A percentile compares a stretch with the other conserved stretches of the same genome.
phyloP scores from a whole-genome alignment of 2,329 filamentous ascomycete species.

The Diplodia mutila region DNA sequence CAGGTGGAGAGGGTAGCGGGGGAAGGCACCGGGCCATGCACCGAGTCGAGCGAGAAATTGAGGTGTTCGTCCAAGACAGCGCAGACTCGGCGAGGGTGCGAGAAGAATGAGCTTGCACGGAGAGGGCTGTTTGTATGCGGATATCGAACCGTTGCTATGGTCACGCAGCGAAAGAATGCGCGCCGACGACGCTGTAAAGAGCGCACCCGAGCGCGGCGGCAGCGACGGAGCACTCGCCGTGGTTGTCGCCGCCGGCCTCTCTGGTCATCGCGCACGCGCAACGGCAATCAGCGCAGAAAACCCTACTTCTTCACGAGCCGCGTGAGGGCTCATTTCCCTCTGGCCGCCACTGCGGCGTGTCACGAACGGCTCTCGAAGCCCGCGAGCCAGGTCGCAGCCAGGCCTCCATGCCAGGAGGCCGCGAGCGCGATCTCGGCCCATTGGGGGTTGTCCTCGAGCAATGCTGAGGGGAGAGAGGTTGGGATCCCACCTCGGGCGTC shows the following conservation, averaged over 20 bases:
- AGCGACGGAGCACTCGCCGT: not conserved
- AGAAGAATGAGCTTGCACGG: constrained; percentile 22
- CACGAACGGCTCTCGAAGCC: not conserved
- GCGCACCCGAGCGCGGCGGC: not conserved
- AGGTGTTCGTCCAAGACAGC: constrained; percentile 15
- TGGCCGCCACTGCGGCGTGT: not conserved
- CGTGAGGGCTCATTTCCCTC: not conserved
- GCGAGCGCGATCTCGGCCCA: not conserved
- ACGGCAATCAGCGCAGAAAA: constrained; percentile 3
- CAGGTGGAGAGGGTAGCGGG: not conserved
- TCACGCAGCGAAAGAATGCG: constrained; percentile 11
- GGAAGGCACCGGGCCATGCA: not conserved
- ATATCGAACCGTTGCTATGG: constrained; percentile 1
- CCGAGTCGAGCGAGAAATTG: not conserved
- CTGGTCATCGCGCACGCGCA: not conserved
- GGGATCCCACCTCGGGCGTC: not conserved
- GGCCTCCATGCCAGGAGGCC: not conserved
- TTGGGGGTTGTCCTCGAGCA: not conserved
- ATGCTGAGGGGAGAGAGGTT: not conserved
- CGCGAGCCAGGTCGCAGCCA: constrained; percentile 6
- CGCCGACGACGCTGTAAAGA: not conserved
- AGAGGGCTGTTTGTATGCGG: constrained; percentile 20
- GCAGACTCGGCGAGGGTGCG: constrained; percentile 12
- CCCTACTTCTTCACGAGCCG: not conserved
- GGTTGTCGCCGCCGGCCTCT: not conserved